Conservation (phyloP, 1,284 basidiomycete genomes). For the Ceratobasidium sp. region DNA sequence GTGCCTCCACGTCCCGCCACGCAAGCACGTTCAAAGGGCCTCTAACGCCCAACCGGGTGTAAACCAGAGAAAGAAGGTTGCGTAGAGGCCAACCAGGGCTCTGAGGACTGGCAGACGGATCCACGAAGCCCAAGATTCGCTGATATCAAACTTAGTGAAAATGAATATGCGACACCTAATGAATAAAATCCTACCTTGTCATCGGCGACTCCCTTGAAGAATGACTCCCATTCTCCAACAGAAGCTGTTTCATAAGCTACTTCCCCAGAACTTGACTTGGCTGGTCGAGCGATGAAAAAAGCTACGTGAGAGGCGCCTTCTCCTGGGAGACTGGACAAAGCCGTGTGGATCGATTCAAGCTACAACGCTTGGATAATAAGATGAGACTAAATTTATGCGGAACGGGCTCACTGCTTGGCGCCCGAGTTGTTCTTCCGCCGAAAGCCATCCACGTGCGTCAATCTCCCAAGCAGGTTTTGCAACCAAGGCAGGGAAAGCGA, state of each 20-base stretch:
- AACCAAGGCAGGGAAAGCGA: constrained; percentile 92
- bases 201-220: constrained; percentile 63
- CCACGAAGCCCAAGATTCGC: constrained; percentile 81
- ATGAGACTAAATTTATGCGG: neutral
- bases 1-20: constrained; percentile 74
- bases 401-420: constrained; percentile 58
- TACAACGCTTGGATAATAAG: neutral
- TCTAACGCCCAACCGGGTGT: constrained; percentile 55
- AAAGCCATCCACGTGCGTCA: constrained; percentile 66
- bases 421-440: constrained; percentile 60
- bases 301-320: constrained; percentile 52
- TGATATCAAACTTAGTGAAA: constrained; percentile 53
- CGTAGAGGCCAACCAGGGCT: constrained; percentile 96
- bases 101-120: constrained; percentile 82
- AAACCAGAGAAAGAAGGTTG: constrained; percentile 77
- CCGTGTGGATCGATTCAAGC: constrained; percentile 34
- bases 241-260: constrained; percentile 60
- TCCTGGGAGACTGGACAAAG: constrained; percentile 18
- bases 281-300: constrained; percentile 71
- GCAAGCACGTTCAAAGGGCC: constrained; percentile 73
- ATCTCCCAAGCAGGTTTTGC: constrained; percentile 91
- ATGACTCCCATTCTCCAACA: constrained; percentile 68
- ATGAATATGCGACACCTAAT: neutral
- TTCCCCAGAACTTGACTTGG: constrained; percentile 44
- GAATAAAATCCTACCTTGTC: constrained; percentile 57